Base-by-base conservation (phyloP, 352 stramenopile genomes). In the Detonula confervacea region DNA sequence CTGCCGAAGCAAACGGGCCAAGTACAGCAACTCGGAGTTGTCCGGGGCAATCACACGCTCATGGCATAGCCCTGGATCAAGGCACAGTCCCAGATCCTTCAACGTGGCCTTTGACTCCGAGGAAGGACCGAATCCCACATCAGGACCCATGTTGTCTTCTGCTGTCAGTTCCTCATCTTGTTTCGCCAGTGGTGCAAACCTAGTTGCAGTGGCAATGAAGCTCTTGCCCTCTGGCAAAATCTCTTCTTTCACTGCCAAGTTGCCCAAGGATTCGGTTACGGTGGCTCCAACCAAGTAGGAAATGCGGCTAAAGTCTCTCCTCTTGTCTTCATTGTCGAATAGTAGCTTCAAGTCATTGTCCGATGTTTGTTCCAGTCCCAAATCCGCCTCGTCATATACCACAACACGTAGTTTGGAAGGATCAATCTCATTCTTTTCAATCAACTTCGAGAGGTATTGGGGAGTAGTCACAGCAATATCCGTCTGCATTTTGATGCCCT, bases 401-500 rank as follows among this genome's bases (percentile, higher is more conserved):
- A 93, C 65, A 9, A 90, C 84, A 44, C 86, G 76, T 8, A 93
- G 67, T 62, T 89, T 90, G 16, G 82, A 84, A 8, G 88, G 86
- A 49, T 87, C 60, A 14, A 93, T 24, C 80, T 93, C 88, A 27
- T 77, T 84, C 37, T 93, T 86, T 33, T 63, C 37, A 11, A 93
- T 81, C 0, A 93, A 55, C 66, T 92, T 92, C 2, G 77, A 77
- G 7, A 93, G 75, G 60, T 90, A 91, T 63, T 90, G 47, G 44
- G 88, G 88, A 47, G 78, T 92, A 11, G 84, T 91, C 52, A 94
- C 91, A 7, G 83, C 84, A 51, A 94, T 71, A 77, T 94, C 88
- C 4, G 88, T 94, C 78, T 92, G 86, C n/a, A 94, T 71, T 68
- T 92, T 92, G 35, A 94, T 67, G 39, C 88, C 88, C 76, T 86